These are phyloP conservation scores for Limnomonas spitsbergensis DNA, from an alignment of 139 green algal genomes.

Conservation along the genomic window DNA sequence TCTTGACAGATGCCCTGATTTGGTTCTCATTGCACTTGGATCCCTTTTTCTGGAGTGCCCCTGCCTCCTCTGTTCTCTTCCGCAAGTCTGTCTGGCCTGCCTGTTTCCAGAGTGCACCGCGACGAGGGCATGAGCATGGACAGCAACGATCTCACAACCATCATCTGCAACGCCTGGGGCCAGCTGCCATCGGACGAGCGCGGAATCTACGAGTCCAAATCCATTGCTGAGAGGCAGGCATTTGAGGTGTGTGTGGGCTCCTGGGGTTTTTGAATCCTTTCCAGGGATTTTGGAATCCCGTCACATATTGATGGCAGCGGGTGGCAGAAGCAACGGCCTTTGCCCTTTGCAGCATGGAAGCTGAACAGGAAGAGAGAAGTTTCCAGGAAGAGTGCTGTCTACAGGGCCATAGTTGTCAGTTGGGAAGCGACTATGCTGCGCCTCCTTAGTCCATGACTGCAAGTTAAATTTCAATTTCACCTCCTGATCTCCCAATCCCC, in stretches of 20 bases:
- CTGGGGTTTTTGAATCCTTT: too few species aligned
- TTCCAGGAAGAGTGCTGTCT: too few species aligned
- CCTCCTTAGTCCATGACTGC: background rate
- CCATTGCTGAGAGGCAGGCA: background rate
- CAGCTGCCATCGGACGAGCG: conserved; percentile 29
- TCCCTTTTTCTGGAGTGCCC: too few species aligned
- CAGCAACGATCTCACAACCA: conserved; percentile 11
- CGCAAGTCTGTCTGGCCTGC: too few species aligned
- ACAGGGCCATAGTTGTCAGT: background rate
- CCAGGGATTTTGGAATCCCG: too few species aligned
- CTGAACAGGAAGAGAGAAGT: background rate
- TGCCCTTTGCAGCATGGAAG: background rate
- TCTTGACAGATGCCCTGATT: too few species aligned
- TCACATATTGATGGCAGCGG: too few species aligned
- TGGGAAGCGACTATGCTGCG: background rate
- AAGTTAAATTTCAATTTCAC: background rate
- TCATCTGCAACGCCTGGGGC: conserved; percentile 27
- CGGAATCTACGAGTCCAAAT: conserved; percentile 13
- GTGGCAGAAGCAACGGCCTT: background rate
- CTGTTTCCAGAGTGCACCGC: background rate
- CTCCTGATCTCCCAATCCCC: background rate
- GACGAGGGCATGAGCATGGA: conserved; percentile 21
- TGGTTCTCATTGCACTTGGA: too few species aligned
- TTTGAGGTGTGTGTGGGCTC: background rate
- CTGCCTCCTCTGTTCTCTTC: too few species aligned